A percentile compares a stretch with the other conserved stretches of the same genome.
Evolutionary conservation across 2,329 filamentous ascomycete species (phyloP).

Genomic region (Aspergillus sp.): DNA sequence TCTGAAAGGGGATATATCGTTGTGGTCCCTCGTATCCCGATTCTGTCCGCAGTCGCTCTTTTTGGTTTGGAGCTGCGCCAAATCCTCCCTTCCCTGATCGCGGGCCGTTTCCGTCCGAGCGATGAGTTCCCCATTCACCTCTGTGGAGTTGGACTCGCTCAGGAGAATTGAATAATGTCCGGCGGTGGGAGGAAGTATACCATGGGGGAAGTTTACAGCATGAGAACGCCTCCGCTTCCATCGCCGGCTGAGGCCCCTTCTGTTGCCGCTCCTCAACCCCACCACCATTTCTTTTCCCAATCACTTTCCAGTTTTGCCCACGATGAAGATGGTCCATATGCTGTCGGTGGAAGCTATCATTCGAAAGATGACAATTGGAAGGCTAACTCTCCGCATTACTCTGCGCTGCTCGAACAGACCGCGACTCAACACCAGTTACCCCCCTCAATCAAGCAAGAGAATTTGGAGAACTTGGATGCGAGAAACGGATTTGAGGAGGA

Average conservation of each 20-base stretch:
- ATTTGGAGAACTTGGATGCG: conserved; percentile 23
- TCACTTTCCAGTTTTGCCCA: conserved; percentile 22
- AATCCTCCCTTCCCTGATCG: conserved; percentile 7
- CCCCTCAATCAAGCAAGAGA: conserved; percentile 19
- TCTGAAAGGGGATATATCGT: not conserved
- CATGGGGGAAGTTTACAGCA: conserved; percentile 38
- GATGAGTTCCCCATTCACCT: conserved; percentile 32
- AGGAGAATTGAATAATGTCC: conserved; percentile 34
- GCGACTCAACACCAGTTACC: conserved; percentile 14
- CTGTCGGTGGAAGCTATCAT: conserved; percentile 15
- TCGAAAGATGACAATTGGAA: conserved; percentile 16
- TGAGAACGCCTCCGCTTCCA: conserved; percentile 41
- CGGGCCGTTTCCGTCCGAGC: conserved; percentile 32
- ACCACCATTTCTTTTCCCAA: conserved; percentile 27
- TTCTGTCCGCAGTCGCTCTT: not conserved
- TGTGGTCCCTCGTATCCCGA: not conserved
- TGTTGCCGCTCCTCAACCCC: conserved; percentile 25
- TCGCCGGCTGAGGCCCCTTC: conserved; percentile 40
- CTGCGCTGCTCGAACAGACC: conserved; percentile 20
- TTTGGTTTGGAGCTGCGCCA: conserved; percentile 1
- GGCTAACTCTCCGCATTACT: conserved; percentile 20
- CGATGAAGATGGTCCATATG: conserved; percentile 17
- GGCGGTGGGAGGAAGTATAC: conserved; percentile 31
- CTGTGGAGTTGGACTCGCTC: conserved; percentile 31
- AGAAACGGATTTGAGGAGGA: conserved; percentile 27